A percentile compares a stretch with the other conserved stretches of the same genome.
These are phyloP conservation scores for Saccharomycopsis sp. DNA, from an alignment of 805 yeast genomes.

Conservation along the genomic window DNA sequence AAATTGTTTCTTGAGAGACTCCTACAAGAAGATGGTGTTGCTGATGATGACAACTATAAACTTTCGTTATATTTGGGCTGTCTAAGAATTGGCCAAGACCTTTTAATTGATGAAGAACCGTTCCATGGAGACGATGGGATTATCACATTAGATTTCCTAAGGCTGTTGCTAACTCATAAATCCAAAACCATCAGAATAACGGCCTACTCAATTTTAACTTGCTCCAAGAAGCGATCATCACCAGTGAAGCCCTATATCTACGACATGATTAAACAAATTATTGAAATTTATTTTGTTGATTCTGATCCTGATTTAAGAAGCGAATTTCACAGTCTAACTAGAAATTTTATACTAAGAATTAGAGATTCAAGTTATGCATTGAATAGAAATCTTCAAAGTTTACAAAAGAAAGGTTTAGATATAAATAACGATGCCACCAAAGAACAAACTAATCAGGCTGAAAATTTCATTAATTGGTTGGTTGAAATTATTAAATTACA, in stretches of 20 bases:
- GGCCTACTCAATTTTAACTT: constrained; percentile 53
- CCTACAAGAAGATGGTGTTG: constrained; percentile 21
- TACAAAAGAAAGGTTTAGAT: constrained; percentile 27
- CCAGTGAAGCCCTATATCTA: constrained; percentile 44
- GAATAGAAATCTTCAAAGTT: constrained; percentile 42
- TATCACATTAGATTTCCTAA: constrained; percentile 30
- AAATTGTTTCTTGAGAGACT: constrained; percentile 31
- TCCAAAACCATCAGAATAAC: constrained; percentile 35
- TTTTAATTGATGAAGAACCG: constrained; percentile 47
- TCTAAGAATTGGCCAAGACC: constrained; percentile 56
- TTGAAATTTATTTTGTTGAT: constrained; percentile 54
- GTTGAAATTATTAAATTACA: constrained; percentile 32
- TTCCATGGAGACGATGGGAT: constrained; percentile 31
- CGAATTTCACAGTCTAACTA: constrained; percentile 53
- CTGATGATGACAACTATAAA: constrained; percentile 22
- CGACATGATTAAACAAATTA: constrained; percentile 35
- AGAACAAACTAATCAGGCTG: constrained; percentile 28
- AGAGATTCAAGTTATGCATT: constrained; percentile 62
- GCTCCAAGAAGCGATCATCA: constrained; percentile 54
- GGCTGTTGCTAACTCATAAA: constrained; percentile 39
- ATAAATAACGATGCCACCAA: constrained; percentile 2
- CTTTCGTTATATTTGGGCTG: constrained; percentile 43
- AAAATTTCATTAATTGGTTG: constrained; percentile 37
- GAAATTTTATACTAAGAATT: constrained; percentile 55
- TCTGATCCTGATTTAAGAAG: constrained; percentile 62